Conservation (phyloP, 345 rosid species). For the Raphanus raphanistrum region DNA sequence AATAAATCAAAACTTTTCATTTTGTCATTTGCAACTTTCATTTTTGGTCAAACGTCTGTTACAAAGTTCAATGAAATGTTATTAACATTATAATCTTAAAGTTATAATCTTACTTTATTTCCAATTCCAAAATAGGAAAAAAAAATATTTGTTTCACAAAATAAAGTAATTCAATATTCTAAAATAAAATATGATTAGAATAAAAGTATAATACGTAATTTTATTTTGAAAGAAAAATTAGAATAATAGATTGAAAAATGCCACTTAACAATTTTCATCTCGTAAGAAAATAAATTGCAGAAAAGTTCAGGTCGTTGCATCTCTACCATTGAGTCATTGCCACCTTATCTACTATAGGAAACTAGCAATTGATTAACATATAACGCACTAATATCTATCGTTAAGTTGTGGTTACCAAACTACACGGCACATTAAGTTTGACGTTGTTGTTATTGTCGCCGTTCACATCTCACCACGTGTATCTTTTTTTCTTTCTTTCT, state of each 20-base stretch:
- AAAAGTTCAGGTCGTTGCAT: background rate
- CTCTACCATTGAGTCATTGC: background rate
- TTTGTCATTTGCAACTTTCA: background rate
- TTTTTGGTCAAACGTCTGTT: too few species aligned
- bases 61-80: too few species aligned
- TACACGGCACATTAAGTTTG: background rate
- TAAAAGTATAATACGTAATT: too few species aligned
- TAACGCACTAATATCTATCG: background rate
- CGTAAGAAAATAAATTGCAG: background rate
- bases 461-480: conserved; percentile 4
- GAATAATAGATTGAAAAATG: too few species aligned
- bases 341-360: background rate
- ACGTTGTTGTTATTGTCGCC: background rate
- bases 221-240: too few species aligned
- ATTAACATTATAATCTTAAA: too few species aligned
- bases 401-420: background rate
- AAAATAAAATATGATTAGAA: too few species aligned
- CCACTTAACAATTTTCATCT: background rate
- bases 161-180: too few species aligned
- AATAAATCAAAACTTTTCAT: too few species aligned
- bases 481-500: background rate
- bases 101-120: too few species aligned
- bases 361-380: background rate
- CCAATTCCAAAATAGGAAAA: too few species aligned
- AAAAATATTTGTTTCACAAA: too few species aligned